A percentile compares a stretch with the other conserved stretches of the same genome.
Conservation (phyloP, 495 filamentous ascomycete genomes). For the Geoglossum glabrum region DNA sequence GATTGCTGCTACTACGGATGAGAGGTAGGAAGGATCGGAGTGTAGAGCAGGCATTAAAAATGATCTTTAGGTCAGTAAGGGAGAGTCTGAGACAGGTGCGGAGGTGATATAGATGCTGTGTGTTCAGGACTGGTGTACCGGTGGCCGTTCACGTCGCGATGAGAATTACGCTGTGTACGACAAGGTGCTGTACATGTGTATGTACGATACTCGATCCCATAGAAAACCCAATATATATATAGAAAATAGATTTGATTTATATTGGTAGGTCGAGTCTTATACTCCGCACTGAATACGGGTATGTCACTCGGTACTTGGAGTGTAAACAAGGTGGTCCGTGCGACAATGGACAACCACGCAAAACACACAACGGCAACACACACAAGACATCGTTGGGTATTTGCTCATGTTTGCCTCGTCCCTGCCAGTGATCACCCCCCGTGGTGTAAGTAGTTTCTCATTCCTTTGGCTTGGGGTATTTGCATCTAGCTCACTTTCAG, state of each 20-base stretch:
- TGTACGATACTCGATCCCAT: neutral
- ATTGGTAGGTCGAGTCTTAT: too few species aligned
- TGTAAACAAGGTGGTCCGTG: neutral
- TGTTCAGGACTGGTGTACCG: neutral
- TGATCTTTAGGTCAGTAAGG: conserved; percentile 23
- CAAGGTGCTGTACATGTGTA: neutral
- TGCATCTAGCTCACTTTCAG: conserved; percentile 1
- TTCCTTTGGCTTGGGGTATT: neutral
- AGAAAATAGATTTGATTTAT: too few species aligned
- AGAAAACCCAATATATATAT: neutral
- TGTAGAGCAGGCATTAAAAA: conserved; percentile 54
- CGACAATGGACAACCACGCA: neutral
- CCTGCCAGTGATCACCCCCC: conserved; percentile 15
- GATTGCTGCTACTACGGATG: conserved; percentile 58
- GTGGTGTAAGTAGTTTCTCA: conserved; percentile 8
- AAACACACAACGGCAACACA: neutral
- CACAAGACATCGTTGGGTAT: too few species aligned
- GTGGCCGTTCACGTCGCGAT: neutral
- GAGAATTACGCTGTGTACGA: neutral
- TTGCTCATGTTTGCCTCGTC: conserved; percentile 5
- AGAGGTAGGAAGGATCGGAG: conserved; percentile 52
- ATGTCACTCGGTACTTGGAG: too few species aligned
- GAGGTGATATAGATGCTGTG: neutral
- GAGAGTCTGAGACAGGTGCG: neutral
- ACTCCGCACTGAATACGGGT: too few species aligned